Evolutionary conservation across 1,139 yeast genomes (phyloP), one percentile per base, ranked within the genome.

Genomic region (Pichia sp.): DNA sequence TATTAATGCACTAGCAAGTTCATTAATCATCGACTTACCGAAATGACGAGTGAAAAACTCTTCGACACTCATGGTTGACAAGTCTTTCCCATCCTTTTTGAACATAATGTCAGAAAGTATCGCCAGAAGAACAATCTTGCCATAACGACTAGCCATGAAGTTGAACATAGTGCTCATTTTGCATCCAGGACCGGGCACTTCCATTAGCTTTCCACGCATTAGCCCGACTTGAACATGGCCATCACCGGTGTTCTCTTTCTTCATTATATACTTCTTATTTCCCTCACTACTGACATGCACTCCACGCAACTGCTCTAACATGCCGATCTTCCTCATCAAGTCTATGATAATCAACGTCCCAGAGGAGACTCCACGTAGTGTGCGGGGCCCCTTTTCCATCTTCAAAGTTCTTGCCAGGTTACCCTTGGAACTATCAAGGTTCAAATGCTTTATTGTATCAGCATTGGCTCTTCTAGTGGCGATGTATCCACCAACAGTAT

Each of bases 401-500:
- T 29, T 38, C 22, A 40, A 25, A 3, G 37, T 33, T 5, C 33
- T 25, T 9, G 14, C 4, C 18, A 25, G 11, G 3, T 23, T 9
- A n/a, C n/a, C n/a, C n/a, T n/a, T n/a, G n/a, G n/a, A n/a, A 22
- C 64, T 47, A 8, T 54, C 46, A 12, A 52, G 45, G 13, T 23
- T 15, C 4, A 10, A 23, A 4, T 34, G 33, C 7, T 35, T 20
- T 5, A 25, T 14, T 14, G 18, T 13, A 8, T 11, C 17, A 9
- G 17, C 33, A 12, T 22, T 24, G 1, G 44, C 44, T 18, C 49
- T 47, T 38, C 63, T 56, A 0, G 93, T 72, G 28, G 69, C 61
- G 54, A 91, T 82, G 74, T 85, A 87, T 0, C 98, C 98, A 14
- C 96, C 96, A 6, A 74, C 62, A 32, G 74, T 60, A 1, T 51